Percentiles rank a stretch among this genome's conserved stretches.
Evolutionary conservation across 345 rosid species (phyloP).

Genomic region (Linum lewisii): DNA sequence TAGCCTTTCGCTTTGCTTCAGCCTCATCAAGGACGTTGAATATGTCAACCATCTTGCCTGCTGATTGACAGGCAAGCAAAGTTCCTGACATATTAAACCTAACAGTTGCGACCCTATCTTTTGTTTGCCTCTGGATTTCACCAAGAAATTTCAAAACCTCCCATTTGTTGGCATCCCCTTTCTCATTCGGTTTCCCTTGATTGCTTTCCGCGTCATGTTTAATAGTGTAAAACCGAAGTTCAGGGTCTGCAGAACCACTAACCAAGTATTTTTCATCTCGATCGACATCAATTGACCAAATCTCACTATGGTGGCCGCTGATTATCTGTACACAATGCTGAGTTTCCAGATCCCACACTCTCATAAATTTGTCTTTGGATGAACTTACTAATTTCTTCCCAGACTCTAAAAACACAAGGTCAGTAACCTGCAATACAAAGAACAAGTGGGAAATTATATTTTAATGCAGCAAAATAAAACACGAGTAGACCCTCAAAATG

Average conservation of each 20-base stretch:
- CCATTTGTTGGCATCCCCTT: constrained; percentile 52
- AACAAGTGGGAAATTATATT: background rate
- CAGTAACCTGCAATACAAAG: constrained; percentile 55
- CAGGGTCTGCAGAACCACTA: constrained; percentile 83
- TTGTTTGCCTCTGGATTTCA: constrained; percentile 73
- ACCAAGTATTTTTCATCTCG: constrained; percentile 73
- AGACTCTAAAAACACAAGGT: constrained; percentile 78
- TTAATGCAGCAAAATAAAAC: background rate
- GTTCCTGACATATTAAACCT: constrained; percentile 63
- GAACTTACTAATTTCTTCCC: constrained; percentile 83
- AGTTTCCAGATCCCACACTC: constrained; percentile 99
- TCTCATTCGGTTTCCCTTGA: constrained; percentile 17
- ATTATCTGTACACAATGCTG: constrained; percentile 88
- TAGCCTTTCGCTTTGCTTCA: constrained; percentile 82
- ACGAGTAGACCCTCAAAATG: background rate
- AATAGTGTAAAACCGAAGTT: constrained; percentile 62
- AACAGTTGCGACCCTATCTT: constrained; percentile 76
- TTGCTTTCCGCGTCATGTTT: constrained; percentile 32
- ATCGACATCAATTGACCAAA: constrained; percentile 89
- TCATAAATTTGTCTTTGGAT: constrained; percentile 85
- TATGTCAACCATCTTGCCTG: constrained; percentile 75
- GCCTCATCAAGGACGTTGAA: constrained; percentile 59
- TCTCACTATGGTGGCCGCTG: constrained; percentile 94
- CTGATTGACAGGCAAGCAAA: constrained; percentile 86
- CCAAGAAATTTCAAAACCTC: constrained; percentile 62